Percentiles rank a stretch among this genome's conserved stretches.
Conservation (phyloP, 2,329 filamentous ascomycete species). For the Fusarium subglutinans region DNA sequence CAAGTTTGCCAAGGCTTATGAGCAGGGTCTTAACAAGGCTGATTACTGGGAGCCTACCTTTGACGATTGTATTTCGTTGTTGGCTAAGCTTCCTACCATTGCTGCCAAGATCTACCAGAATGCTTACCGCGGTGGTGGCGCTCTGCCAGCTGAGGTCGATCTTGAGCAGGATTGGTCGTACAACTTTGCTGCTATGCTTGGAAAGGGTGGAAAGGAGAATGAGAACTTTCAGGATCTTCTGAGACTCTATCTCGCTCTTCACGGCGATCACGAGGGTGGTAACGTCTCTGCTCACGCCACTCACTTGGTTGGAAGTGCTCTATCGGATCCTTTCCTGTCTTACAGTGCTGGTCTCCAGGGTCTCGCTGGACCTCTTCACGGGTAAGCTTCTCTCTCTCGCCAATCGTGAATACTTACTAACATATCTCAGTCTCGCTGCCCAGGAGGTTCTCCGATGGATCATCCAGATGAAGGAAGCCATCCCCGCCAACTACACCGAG, state of each 20-base stretch:
- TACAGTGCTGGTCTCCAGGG: slow-evolving; percentile 97
- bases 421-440: slow-evolving; percentile 74
- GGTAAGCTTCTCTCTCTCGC: slow-evolving; percentile 53
- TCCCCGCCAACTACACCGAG: slow-evolving; percentile 80
- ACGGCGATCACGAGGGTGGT: slow-evolving; percentile 97
- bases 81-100: slow-evolving; percentile 96
- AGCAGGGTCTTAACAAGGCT: slow-evolving; percentile 88
- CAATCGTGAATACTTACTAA: background rate
- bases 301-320: slow-evolving; percentile 91
- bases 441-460: slow-evolving; percentile 99
- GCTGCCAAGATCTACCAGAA: slow-evolving; percentile 98
- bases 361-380: slow-evolving; percentile 80
- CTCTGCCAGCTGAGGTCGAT: slow-evolving; percentile 81
- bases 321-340: slow-evolving; percentile 94
- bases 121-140: slow-evolving; percentile 77
- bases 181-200: slow-evolving; percentile 97
- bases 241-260: slow-evolving; percentile 91
- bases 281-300: slow-evolving; percentile 97
- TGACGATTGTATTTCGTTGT: slow-evolving; percentile 90
- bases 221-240: slow-evolving; percentile 96
- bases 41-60: slow-evolving; percentile 99
- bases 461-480: slow-evolving; percentile 90
- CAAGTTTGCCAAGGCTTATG: slow-evolving; percentile 92
- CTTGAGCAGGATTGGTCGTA: slow-evolving; percentile 94
- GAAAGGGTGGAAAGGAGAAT: slow-evolving; percentile 86